Evolutionary conservation across 139 green algal species (phyloP).

Genomic region (Picocystis salinarum): DNA sequence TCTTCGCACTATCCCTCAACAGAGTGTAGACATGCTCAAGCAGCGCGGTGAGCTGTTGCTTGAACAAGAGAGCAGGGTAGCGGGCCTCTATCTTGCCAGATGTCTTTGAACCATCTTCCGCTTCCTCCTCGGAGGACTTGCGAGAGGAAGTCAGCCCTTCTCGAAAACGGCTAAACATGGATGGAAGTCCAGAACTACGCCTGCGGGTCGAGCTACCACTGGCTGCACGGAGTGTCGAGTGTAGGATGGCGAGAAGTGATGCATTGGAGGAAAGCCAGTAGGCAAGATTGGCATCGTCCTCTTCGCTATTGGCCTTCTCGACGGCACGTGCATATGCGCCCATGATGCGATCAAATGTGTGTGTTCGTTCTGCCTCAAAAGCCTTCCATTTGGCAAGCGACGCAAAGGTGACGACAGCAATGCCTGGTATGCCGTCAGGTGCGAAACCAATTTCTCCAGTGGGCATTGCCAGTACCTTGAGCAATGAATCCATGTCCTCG

Average conservation of each 20-base stretch:
- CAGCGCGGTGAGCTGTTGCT: constrained; percentile 96
- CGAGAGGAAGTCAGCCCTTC: not conserved
- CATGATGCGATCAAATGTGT: constrained; percentile 89
- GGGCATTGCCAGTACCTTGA: too few relatives aligned
- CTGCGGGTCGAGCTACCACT: constrained; percentile 13
- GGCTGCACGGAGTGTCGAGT: constrained; percentile 79
- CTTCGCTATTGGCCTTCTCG: constrained; percentile 49
- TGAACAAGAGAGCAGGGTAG: constrained; percentile 97
- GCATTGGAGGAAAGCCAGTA: constrained; percentile 96
- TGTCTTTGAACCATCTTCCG: not conserved
- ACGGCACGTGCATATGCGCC: constrained; percentile 45
- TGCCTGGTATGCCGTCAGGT: too few relatives aligned
- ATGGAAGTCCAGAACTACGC: not conserved
- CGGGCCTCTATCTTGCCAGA: constrained; percentile 79
- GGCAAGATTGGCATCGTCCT: constrained; percentile 55
- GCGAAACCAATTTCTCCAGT: too few relatives aligned
- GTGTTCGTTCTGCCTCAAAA: constrained; percentile 79
- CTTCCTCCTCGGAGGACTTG: too few relatives aligned
- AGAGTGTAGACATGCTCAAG: constrained; percentile 92
- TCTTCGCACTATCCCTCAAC: constrained; percentile 94
- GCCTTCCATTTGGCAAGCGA: constrained; percentile 78
- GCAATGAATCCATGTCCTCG: constrained; percentile 2
- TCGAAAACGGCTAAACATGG: not conserved
- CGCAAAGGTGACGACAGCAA: too few relatives aligned
- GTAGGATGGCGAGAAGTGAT: constrained; percentile 85